phyloP scores from a whole-genome alignment of 1,284 basidiomycete genomes.

The Boletus semigastroideus region DNA sequence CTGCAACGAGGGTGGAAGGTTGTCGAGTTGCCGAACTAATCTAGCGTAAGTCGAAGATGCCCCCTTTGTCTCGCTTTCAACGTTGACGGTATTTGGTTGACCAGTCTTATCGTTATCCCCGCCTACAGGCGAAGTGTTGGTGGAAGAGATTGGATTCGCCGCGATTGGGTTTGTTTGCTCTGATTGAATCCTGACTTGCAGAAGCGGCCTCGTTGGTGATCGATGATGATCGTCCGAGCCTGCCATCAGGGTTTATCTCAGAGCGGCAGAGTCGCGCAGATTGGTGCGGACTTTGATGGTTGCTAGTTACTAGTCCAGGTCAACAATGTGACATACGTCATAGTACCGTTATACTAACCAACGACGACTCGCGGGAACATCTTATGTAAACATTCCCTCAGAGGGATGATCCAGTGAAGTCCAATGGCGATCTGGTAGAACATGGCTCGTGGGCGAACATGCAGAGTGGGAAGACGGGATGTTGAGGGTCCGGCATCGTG shows the following conservation, averaged over 20 bases:
- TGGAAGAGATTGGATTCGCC: not conserved
- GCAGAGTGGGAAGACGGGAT: too few relatives aligned
- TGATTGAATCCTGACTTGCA: constrained; percentile 7
- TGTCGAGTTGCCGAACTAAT: constrained; percentile 1
- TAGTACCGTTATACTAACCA: too few relatives aligned
- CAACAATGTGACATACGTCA: too few relatives aligned
- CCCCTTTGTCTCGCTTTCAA: not conserved
- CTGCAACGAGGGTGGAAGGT: constrained; percentile 32
- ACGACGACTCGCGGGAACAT: too few relatives aligned
- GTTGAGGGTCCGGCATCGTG: too few relatives aligned
- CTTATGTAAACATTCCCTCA: too few relatives aligned
- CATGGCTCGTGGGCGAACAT: too few relatives aligned
- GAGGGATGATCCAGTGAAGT: too few relatives aligned
- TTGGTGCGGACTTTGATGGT: too few relatives aligned
- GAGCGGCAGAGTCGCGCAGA: too few relatives aligned
- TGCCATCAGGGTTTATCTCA: constrained; percentile 10
- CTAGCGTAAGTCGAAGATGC: not conserved
- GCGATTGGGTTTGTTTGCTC: not conserved
- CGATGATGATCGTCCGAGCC: not conserved
- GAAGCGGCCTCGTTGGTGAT: not conserved
- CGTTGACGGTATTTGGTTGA: not conserved
- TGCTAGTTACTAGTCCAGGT: too few relatives aligned
- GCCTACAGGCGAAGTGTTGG: not conserved
- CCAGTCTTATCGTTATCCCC: constrained; percentile 1
- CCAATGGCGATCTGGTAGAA: too few relatives aligned